Evolutionary conservation across 495 filamentous ascomycete genomes (phyloP).

Genomic region (Umbilicaria muhlenbergii): DNA sequence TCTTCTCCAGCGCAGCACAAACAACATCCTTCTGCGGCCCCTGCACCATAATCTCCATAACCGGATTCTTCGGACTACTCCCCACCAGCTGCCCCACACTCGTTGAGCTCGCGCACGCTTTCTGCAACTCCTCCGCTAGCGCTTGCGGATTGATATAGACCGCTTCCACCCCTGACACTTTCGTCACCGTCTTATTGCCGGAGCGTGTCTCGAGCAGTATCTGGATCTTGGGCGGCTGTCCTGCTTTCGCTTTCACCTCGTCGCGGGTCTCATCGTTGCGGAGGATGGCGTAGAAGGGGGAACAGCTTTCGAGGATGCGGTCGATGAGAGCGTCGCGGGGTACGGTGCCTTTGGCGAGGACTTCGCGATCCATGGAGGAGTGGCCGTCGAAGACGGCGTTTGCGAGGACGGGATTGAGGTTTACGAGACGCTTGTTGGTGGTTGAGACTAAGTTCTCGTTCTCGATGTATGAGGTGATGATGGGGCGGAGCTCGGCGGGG

Average conservation of each 20-base stretch:
- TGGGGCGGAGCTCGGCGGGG: slow-evolving; percentile 34
- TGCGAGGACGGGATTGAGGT: slow-evolving; percentile 45
- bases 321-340: slow-evolving; percentile 49
- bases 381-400: slow-evolving; percentile 39
- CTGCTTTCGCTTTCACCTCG: slow-evolving; percentile 46
- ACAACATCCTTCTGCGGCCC: slow-evolving; percentile 49
- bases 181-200: slow-evolving; percentile 56
- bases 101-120: slow-evolving; percentile 54
- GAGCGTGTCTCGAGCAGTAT: slow-evolving; percentile 47
- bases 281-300: slow-evolving; percentile 41
- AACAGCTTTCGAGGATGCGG: slow-evolving; percentile 35
- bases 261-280: slow-evolving; percentile 33
- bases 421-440: slow-evolving; percentile 49
- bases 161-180: slow-evolving; percentile 43
- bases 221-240: slow-evolving; percentile 40
- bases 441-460: slow-evolving; percentile 28
- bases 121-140: slow-evolving; percentile 54
- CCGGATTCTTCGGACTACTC: slow-evolving; percentile 39
- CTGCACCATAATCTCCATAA: slow-evolving; percentile 59
- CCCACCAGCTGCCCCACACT: slow-evolving; percentile 47
- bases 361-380: slow-evolving; percentile 36
- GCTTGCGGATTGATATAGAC: slow-evolving; percentile 44
- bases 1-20: slow-evolving; percentile 40
- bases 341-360: slow-evolving; percentile 39
- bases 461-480: slow-evolving; percentile 35